Evolutionary conservation across 768 basidiomycete genomes (phyloP).

Genomic region (Mycena epipterygia): DNA sequence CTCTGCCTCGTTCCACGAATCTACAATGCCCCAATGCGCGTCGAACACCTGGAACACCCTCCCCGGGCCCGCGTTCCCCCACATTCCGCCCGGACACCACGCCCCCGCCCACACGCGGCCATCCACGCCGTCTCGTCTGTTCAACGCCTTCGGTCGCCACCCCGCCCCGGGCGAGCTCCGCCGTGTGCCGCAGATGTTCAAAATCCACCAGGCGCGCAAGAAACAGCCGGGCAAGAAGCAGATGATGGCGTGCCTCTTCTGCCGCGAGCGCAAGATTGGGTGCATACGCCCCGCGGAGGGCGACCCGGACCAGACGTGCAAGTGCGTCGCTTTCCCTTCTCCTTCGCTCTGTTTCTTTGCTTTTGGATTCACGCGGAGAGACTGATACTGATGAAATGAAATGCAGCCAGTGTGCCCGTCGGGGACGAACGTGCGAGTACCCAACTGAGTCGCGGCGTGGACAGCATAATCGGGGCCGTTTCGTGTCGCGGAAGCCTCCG

Average conservation of each 20-base stretch:
- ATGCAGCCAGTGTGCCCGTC: conserved; percentile 18
- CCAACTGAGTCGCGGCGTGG: conserved; percentile 19
- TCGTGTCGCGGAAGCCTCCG: not conserved
- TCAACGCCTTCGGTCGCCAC: conserved; percentile 14
- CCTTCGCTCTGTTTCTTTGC: not conserved
- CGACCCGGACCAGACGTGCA: conserved; percentile 31
- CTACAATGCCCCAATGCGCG: not conserved
- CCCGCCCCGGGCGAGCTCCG: not conserved
- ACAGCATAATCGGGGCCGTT: conserved; percentile 8
- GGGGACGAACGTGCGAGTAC: conserved; percentile 3
- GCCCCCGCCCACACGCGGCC: not conserved
- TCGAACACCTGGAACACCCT: not conserved
- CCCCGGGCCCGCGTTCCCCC: not conserved
- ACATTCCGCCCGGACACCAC: too few species aligned
- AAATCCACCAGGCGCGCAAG: not conserved
- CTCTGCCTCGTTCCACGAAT: not conserved
- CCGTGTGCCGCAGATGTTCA: conserved; percentile 16
- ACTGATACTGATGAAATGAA: not conserved
- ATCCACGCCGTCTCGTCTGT: not conserved
- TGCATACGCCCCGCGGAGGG: conserved; percentile 21
- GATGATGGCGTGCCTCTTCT: conserved; percentile 27
- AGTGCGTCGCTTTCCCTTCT: conserved; percentile 12
- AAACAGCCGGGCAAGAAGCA: conserved; percentile 17
- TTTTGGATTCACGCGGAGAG: not conserved
- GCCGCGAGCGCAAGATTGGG: conserved; percentile 32